Conservation (phyloP, 495 filamentous ascomycete species). For the Annulohypoxylon maeteangense region DNA sequence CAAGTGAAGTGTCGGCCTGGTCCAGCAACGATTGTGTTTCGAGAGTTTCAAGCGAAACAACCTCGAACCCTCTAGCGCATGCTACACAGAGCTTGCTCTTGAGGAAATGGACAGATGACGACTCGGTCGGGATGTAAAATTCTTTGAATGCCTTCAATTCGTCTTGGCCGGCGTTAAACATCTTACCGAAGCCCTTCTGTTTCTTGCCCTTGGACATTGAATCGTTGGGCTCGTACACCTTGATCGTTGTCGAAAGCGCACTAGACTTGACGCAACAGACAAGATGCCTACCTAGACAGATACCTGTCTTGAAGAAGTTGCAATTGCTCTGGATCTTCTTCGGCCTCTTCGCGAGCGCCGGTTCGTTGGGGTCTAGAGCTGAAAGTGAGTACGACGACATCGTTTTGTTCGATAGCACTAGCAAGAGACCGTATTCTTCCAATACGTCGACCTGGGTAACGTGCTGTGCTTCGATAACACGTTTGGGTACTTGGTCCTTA, state of each 20-base stretch:
- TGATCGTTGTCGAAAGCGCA: constrained; percentile 91
- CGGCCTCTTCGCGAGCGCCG: constrained; percentile 80
- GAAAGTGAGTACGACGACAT: constrained; percentile 87
- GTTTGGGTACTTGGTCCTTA: constrained; percentile 78
- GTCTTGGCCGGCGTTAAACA: constrained; percentile 94
- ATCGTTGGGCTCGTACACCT: constrained; percentile 97
- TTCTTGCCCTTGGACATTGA: constrained; percentile 86
- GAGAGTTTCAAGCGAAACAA: constrained; percentile 94
- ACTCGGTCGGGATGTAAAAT: constrained; percentile 98
- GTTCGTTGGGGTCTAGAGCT: constrained; percentile 83
- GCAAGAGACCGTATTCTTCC: constrained; percentile 89
- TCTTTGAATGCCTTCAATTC: constrained; percentile 97
- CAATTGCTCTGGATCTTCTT: constrained; percentile 97
- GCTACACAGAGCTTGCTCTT: constrained; percentile 96
- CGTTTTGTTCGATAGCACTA: constrained; percentile 94
- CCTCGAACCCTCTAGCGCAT: constrained; percentile 94
- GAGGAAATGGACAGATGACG: constrained; percentile 95
- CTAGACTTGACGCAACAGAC: constrained; percentile 95
- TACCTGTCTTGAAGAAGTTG: constrained; percentile 97
- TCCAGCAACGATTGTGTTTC: constrained; percentile 97
- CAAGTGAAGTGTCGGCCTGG: constrained; percentile 96
- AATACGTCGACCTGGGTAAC: constrained; percentile 97
- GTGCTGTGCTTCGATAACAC: constrained; percentile 84
- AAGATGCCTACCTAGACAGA: constrained; percentile 91
- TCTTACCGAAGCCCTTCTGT: constrained; percentile 90